Percentiles rank a stretch among this genome's conserved stretches.
These are phyloP conservation scores for Xerocomellus chrysenteron DNA, from an alignment of 768 basidiomycete genomes.

Conservation along the genomic window DNA sequence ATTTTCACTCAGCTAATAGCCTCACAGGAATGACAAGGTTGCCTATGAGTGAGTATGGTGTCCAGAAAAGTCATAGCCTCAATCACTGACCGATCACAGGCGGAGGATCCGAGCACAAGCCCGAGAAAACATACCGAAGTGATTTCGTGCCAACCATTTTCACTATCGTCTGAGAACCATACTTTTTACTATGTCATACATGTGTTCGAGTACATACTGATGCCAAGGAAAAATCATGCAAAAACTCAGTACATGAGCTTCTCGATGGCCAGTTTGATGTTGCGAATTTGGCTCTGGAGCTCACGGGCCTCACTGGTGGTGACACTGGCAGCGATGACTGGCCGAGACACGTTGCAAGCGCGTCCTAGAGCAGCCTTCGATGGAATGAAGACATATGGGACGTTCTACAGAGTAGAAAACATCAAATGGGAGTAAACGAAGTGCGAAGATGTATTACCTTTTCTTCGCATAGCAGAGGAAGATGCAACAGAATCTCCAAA, in stretches of 20 bases:
- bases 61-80: not conserved
- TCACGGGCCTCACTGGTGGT: conserved; percentile 96
- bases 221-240: not conserved
- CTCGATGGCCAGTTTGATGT: conserved; percentile 81
- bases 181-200: conserved; percentile 4
- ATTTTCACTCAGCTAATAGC: conserved; percentile 6
- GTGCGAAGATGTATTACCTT: conserved; percentile 54
- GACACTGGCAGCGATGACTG: conserved; percentile 93
- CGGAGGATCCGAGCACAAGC: conserved; percentile 83
- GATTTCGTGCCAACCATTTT: conserved; percentile 5
- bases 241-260: conserved; percentile 49
- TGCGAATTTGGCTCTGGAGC: conserved; percentile 83
- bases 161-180: not conserved
- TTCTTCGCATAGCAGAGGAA: conserved; percentile 97
- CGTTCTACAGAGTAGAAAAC: conserved; percentile 59
- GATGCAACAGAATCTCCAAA: conserved; percentile 94
- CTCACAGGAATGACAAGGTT: conserved; percentile 79
- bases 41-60: conserved; percentile 78
- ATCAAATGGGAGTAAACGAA: not conserved
- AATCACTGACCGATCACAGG: conserved; percentile 39
- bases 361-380: conserved; percentile 95
- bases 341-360: conserved; percentile 92
- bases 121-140: conserved; percentile 87
- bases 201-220: conserved; percentile 12
- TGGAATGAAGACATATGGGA: conserved; percentile 93